Conservation (phyloP, 2,329 filamentous ascomycete genomes). For the Herpomyces periplanetae region DNA sequence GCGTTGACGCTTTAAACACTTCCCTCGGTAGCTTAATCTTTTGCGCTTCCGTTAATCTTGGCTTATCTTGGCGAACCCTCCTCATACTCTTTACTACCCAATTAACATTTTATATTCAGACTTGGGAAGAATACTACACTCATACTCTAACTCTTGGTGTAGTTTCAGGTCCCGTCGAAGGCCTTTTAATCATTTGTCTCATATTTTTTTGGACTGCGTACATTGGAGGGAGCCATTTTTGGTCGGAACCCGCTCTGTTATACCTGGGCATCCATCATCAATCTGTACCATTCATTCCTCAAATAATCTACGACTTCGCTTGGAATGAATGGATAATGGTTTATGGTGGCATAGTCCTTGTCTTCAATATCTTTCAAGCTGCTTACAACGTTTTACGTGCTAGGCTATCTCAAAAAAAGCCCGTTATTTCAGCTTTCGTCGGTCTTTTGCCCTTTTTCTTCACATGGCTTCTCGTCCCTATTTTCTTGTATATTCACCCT, state of each 20-base stretch:
- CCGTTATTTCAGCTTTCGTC: constrained; percentile 29
- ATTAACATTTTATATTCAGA: constrained; percentile 91
- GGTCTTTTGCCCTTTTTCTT: constrained; percentile 45
- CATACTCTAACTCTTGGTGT: constrained; percentile 71
- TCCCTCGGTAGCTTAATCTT: constrained; percentile 75
- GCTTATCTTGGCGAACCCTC: constrained; percentile 63
- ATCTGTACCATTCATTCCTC: constrained; percentile 23
- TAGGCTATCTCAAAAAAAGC: constrained; percentile 29
- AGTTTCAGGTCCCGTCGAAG: constrained; percentile 77
- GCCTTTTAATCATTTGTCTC: constrained; percentile 39
- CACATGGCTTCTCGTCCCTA: constrained; percentile 32
- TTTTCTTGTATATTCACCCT: constrained; percentile 53
- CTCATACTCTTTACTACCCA: constrained; percentile 50
- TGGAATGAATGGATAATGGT: constrained; percentile 81
- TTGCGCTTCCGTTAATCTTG: constrained; percentile 61
- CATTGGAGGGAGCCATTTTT: constrained; percentile 62
- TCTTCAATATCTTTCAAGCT: constrained; percentile 43
- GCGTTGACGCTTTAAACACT: constrained; percentile 79
- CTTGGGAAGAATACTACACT: constrained; percentile 97
- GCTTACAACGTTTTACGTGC: constrained; percentile 48
- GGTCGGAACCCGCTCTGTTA: constrained; percentile 42
- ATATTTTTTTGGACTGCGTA: constrained; percentile 53
- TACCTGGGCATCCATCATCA: constrained; percentile 24
- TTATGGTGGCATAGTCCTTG: constrained; percentile 39
- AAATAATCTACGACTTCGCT: constrained; percentile 29